Conservation (phyloP, 768 basidiomycete species). For the Termitomyces sp. region DNA sequence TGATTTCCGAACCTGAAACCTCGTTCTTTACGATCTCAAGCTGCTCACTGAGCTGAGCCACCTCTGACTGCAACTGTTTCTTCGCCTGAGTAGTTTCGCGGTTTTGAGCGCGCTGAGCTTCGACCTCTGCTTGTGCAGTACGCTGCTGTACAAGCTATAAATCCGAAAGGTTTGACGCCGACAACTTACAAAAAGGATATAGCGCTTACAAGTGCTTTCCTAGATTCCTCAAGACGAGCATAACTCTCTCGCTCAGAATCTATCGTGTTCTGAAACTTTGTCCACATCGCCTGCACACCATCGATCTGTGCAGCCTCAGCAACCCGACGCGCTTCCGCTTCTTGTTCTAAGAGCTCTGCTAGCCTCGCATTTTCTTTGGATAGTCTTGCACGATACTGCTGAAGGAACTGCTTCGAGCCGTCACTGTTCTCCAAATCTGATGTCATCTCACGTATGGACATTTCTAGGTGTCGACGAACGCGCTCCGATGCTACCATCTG, state of each 20-base stretch:
- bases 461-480: conserved; percentile 59
- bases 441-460: conserved; percentile 53
- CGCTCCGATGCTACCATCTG: conserved; percentile 66
- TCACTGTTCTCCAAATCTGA: conserved; percentile 59
- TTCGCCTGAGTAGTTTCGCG: conserved; percentile 53
- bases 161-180: not conserved
- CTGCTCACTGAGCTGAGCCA: conserved; percentile 47
- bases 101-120: conserved; percentile 57
- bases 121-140: conserved; percentile 57
- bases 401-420: conserved; percentile 59
- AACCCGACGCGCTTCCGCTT: conserved; percentile 55
- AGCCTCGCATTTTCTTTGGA: conserved; percentile 53
- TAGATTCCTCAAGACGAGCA: conserved; percentile 60
- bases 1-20: conserved; percentile 41
- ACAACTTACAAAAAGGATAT: not conserved
- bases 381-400: conserved; percentile 50
- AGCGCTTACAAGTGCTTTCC: conserved; percentile 57
- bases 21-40: conserved; percentile 58
- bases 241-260: conserved; percentile 58
- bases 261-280: conserved; percentile 57
- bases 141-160: conserved; percentile 62
- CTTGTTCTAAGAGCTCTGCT: conserved; percentile 53
- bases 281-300: conserved; percentile 62
- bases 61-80: conserved; percentile 54
- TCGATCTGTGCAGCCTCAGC: conserved; percentile 61